A percentile compares a stretch with the other conserved stretches of the same genome.
Conservation (phyloP, 1,139 yeast species). For the Scheffersomyces titani region DNA sequence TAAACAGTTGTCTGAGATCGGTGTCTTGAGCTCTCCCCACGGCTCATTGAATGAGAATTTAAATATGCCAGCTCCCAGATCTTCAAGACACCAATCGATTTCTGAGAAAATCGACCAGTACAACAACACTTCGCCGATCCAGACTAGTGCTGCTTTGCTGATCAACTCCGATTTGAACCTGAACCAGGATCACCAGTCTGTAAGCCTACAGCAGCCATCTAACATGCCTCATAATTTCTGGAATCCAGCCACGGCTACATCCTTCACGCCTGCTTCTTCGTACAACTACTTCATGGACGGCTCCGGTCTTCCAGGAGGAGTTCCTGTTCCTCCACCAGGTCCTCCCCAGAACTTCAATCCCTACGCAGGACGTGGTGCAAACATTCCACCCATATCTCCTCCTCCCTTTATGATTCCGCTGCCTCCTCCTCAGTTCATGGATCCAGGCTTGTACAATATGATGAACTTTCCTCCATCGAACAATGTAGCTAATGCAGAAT, state of each 20-base stretch:
- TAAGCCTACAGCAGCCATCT: conserved; percentile 8
- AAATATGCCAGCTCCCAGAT: conserved; percentile 40
- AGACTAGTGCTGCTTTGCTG: conserved; percentile 43
- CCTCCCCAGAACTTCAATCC: conserved; percentile 21
- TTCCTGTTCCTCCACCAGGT: conserved; percentile 12
- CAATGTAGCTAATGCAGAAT: conserved; percentile 7
- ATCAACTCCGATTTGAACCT: conserved; percentile 30
- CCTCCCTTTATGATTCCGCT: conserved; percentile 45
- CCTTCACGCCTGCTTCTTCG: conserved; percentile 50
- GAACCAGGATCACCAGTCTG: conserved; percentile 9
- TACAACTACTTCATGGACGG: conserved; percentile 32
- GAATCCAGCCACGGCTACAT: conserved; percentile 65
- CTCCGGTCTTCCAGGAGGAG: conserved; percentile 13
- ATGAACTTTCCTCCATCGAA: conserved; percentile 19
- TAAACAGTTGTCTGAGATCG: conserved; percentile 20
- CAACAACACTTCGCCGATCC: conserved; percentile 52
- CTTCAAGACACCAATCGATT: conserved; percentile 57
- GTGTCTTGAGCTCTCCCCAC: conserved; percentile 35
- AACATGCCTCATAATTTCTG: conserved; percentile 47
- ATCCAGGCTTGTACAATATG: conserved; percentile 36
- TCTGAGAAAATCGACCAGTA: conserved; percentile 67
- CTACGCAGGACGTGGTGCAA: conserved; percentile 12
- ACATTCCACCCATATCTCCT: conserved; percentile 35
- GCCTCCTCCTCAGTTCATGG: conserved; percentile 40
- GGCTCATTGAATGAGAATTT: conserved; percentile 55